phyloP scores from a whole-genome alignment of 2,329 filamentous ascomycete species.

The Achaetomium macrosporum region DNA sequence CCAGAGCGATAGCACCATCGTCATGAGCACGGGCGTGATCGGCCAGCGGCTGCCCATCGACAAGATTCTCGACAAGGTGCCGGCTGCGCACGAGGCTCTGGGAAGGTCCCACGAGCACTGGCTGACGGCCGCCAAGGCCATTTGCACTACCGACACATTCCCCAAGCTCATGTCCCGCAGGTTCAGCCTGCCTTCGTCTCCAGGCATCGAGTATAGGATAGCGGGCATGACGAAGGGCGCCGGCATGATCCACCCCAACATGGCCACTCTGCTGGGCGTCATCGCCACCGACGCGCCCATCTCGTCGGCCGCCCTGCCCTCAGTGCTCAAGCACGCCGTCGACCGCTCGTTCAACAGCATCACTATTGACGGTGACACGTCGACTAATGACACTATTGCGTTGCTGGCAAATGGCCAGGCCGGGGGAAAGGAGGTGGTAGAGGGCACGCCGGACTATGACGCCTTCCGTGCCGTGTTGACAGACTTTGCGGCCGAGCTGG shows the following conservation, averaged over 20 bases:
- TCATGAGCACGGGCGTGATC: slow-evolving; percentile 98
- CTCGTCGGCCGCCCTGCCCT: slow-evolving; percentile 58
- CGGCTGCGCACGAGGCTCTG: slow-evolving; percentile 65
- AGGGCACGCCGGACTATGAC: slow-evolving; percentile 54
- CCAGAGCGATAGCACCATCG: slow-evolving; percentile 59
- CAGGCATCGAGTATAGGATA: slow-evolving; percentile 69
- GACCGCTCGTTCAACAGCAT: slow-evolving; percentile 93
- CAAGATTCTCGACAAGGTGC: slow-evolving; percentile 81
- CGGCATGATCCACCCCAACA: slow-evolving; percentile 98
- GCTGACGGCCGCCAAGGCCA: slow-evolving; percentile 79
- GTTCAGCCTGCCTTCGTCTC: slow-evolving; percentile 78
- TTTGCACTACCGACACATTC: slow-evolving; percentile 98
- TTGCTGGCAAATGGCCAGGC: slow-evolving; percentile 94
- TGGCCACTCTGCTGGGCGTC: slow-evolving; percentile 90
- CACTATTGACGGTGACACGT: slow-evolving; percentile 93
- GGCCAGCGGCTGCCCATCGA: slow-evolving; percentile 87
- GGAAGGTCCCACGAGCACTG: slow-evolving; percentile 76
- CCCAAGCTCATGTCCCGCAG: slow-evolving; percentile 85
- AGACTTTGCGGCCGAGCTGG: slow-evolving; percentile 73
- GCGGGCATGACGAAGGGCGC: slow-evolving; percentile 97
- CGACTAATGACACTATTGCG: slow-evolving; percentile 93
- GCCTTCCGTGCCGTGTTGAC: slow-evolving; percentile 67
- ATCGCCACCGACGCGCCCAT: slow-evolving; percentile 88
- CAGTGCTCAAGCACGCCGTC: slow-evolving; percentile 67
- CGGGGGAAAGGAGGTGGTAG: slow-evolving; percentile 59